Conservation (phyloP, 495 filamentous ascomycete genomes). For the Lophium mytilinum region DNA sequence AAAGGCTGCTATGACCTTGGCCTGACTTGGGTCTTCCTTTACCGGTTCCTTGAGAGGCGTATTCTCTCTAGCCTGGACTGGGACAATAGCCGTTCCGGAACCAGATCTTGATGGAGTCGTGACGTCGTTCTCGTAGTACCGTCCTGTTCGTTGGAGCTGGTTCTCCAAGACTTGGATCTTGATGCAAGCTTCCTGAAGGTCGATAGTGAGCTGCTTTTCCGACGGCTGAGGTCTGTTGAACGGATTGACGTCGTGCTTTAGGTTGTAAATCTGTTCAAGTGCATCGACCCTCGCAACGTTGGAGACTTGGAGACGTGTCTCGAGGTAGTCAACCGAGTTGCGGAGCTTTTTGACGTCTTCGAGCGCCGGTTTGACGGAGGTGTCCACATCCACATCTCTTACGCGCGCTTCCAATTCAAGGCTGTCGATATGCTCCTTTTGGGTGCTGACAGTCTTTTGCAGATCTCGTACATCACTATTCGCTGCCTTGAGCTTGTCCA, state of each 20-base stretch:
- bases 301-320: slow-evolving; percentile 17
- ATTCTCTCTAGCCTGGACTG: too few relatives aligned
- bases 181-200: neutral
- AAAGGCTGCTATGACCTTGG: too few relatives aligned
- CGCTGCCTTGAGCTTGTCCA: slow-evolving; percentile 16
- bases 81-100: too few relatives aligned
- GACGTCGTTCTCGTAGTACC: too few relatives aligned
- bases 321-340: slow-evolving; percentile 21
- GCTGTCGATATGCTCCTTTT: too few relatives aligned
- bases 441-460: neutral
- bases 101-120: too few relatives aligned
- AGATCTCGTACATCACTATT: neutral
- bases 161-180: neutral
- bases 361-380: too few relatives aligned
- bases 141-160: neutral
- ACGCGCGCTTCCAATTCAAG: too few relatives aligned
- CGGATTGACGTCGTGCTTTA: neutral
- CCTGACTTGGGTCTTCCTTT: too few relatives aligned
- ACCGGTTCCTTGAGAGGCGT: too few relatives aligned
- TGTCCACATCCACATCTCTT: too few relatives aligned
- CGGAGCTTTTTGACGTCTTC: neutral
- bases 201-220: neutral
- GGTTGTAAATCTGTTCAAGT: slow-evolving; percentile 14
- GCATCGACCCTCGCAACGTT: slow-evolving; percentile 21
- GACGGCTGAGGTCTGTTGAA: neutral